Evolutionary conservation across 306 rosid species (phyloP).

Genomic region (Cicer judaicum): DNA sequence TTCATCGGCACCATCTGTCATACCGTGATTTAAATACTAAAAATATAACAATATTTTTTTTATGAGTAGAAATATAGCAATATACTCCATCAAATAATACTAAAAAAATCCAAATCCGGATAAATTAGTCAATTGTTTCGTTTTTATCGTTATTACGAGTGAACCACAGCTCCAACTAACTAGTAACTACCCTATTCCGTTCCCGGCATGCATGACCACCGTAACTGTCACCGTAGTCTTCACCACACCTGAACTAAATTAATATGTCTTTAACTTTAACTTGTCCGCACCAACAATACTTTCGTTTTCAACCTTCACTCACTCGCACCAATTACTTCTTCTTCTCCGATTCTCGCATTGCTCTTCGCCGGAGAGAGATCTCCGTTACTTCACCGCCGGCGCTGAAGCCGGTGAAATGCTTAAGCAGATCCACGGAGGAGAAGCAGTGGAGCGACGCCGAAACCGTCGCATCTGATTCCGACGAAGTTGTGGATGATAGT

Average conservation of each 20-base stretch:
- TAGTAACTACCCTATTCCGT: slow-evolving; percentile 24
- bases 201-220: slow-evolving; percentile 54
- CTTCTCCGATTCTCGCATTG: slow-evolving; percentile 51
- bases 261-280: slow-evolving; percentile 66
- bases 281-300: slow-evolving; percentile 54
- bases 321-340: slow-evolving; percentile 49
- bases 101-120: slow-evolving; percentile 4
- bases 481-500: slow-evolving; percentile 32
- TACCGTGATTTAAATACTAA: background rate
- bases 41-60: background rate
- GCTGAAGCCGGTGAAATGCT: slow-evolving; percentile 51
- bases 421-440: slow-evolving; percentile 71
- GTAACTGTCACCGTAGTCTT: slow-evolving; percentile 17
- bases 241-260: background rate
- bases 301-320: slow-evolving; percentile 56
- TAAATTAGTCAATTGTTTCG: slow-evolving; percentile 31
- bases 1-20: slow-evolving; percentile 5
- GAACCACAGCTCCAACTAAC: slow-evolving; percentile 36
- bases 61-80: no score
- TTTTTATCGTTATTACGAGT: slow-evolving; percentile 45
- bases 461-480: slow-evolving; percentile 41
- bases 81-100: background rate
- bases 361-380: slow-evolving; percentile 44
- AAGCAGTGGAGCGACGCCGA: slow-evolving; percentile 60
- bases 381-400: slow-evolving; percentile 41